phyloP scores from a whole-genome alignment of 2,329 filamentous ascomycete species.

The Aspergillus niger region DNA sequence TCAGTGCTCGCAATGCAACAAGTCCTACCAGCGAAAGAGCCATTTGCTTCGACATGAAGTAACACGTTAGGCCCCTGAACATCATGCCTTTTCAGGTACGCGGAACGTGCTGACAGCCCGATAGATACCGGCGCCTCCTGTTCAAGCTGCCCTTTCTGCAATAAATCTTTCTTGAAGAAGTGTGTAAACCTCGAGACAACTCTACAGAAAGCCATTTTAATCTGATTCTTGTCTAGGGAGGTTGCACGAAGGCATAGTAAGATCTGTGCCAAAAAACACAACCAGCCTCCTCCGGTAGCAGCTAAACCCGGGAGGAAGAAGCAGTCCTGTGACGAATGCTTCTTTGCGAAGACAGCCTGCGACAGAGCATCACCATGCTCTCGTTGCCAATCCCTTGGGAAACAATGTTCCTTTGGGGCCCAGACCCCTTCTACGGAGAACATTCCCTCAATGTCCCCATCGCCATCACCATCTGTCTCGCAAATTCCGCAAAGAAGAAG shows the following conservation, averaged over 20 bases:
- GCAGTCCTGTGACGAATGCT: constrained; percentile 33
- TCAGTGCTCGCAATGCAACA: constrained; percentile 30
- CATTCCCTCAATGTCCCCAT: neutral
- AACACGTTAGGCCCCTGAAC: constrained; percentile 26
- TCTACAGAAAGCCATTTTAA: neutral
- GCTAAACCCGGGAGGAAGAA: constrained; percentile 34
- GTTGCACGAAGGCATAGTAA: constrained; percentile 35
- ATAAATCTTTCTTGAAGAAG: constrained; percentile 33
- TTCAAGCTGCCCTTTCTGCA: constrained; percentile 33
- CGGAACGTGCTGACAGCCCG: constrained; percentile 6
- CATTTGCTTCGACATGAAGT: constrained; percentile 33
- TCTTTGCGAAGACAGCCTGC: constrained; percentile 29
- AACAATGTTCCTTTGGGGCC: constrained; percentile 24
- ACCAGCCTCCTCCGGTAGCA: constrained; percentile 29
- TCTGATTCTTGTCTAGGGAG: constrained; percentile 20
- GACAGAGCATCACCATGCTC: constrained; percentile 28
- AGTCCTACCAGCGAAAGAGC: constrained; percentile 31
- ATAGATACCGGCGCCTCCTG: constrained; percentile 27
- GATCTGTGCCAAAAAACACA: constrained; percentile 32
- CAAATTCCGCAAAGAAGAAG: neutral
- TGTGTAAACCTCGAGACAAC: constrained; percentile 7
- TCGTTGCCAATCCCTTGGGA: constrained; percentile 25
- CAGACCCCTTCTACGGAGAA: constrained; percentile 4
- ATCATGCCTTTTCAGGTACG: neutral
- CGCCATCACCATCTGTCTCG: constrained; percentile 13